phyloP scores from a whole-genome alignment of 1,284 basidiomycete species.

The Cystobasidium pallidum region DNA sequence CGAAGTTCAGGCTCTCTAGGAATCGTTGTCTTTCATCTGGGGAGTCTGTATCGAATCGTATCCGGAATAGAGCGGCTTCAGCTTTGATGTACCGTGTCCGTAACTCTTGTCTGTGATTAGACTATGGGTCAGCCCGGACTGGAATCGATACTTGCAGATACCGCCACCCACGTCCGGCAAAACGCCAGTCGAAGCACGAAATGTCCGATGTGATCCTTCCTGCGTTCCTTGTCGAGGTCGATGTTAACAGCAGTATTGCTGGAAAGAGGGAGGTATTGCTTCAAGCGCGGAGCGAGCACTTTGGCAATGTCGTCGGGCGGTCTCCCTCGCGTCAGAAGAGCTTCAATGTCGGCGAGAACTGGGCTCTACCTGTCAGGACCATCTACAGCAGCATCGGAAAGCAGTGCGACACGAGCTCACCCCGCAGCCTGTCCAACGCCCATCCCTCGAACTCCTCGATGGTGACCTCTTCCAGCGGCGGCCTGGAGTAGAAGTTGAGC shows the following conservation, averaged over 20 bases:
- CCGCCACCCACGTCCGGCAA: constrained; percentile 77
- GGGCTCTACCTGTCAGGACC: neutral
- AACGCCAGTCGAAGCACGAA: constrained; percentile 95
- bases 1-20: constrained; percentile 73
- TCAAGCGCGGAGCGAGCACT: constrained; percentile 66
- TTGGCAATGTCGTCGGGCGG: constrained; percentile 73
- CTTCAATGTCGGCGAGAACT: constrained; percentile 92
- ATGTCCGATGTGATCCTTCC: constrained; percentile 87
- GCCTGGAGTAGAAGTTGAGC: constrained; percentile 86
- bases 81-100: constrained; percentile 86
- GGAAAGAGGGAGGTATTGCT: constrained; percentile 73
- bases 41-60: constrained; percentile 78
- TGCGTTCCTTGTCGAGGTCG: constrained; percentile 66
- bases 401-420: constrained; percentile 48
- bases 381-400: neutral
- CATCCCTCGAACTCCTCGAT: constrained; percentile 94
- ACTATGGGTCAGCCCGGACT: neutral
- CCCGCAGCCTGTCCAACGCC: constrained; percentile 82
- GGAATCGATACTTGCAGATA: neutral
- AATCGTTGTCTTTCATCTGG: constrained; percentile 69
- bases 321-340: constrained; percentile 81
- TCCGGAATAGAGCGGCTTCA: constrained; percentile 80
- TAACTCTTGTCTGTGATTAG: constrained; percentile 77
- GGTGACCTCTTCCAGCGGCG: constrained; percentile 86
- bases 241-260: constrained; percentile 63